Base-by-base conservation (phyloP, 164 flowering plant genomes). In the Tetracentron sinense region DNA sequence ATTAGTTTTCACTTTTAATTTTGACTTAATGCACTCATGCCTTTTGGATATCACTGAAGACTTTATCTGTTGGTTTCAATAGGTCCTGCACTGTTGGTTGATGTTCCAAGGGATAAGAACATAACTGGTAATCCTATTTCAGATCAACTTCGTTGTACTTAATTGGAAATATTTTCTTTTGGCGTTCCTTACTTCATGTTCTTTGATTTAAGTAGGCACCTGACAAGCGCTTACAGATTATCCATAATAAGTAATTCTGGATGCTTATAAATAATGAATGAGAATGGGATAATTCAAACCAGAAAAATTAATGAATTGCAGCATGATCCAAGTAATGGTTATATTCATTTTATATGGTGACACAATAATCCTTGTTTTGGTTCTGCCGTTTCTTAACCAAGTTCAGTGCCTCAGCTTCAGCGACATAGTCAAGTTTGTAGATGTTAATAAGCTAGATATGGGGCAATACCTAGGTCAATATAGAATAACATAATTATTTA, bases 21-120 rank as follows among this genome's bases (percentile, higher is more conserved):
- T 4, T 38, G 8, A 10, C 3, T n/a, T 15, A 19, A n/a, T 46
- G 22, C 6, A 25, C 30, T 57, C 8, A 23, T 63, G 6, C 7
- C 5, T 17, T 49, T 27, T 19, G 17, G 49, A 42, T 25, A 17
- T 20, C 12, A 26, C 58, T 63, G 58, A 54, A 26, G 16, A 12
- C 35, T 26, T 42, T 59, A 21, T 65, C 10, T 72, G 22, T 53
- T 74, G 61, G 14, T 71, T 56, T 42, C 27, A 21, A 62, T 75
- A 89, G 98, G 98, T 67, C 87, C 83, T 46, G 97, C 88, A 15
- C 69, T 93, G 56, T 56, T 93, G 35, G 95, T 93, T 76, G 97
- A 93, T 81, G 97, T 90, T 75, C 96, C 98, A n/a, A 85, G 87
- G 72, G 85, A 90, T 74, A 78, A 72, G 62, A 90, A 93, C 72